Conservation (phyloP, 441 rosid genomes). For the Aleurites moluccanus region DNA sequence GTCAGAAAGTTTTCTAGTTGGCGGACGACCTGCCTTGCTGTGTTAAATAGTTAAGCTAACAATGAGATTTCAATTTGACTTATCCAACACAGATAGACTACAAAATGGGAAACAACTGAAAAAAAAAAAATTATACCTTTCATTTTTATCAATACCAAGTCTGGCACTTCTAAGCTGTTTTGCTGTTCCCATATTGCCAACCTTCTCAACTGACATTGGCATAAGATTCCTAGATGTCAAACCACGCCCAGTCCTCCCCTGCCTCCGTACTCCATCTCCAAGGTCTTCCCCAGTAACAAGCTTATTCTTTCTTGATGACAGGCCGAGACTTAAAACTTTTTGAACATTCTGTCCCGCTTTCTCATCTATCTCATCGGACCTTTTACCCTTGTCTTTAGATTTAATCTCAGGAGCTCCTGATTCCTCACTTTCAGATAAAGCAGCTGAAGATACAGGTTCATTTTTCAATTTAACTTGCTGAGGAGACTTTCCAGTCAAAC, state of each 20-base stretch:
- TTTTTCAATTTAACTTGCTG: constrained; percentile 68
- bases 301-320: constrained; percentile 82
- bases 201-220: constrained; percentile 66
- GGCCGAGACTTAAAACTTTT: constrained; percentile 59
- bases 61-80: constrained; percentile 31
- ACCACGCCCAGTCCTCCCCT: constrained; percentile 84
- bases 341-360: constrained; percentile 65
- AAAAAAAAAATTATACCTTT: constrained; percentile 67
- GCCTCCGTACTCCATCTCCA: constrained; percentile 81
- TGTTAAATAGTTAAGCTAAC: constrained; percentile 33
- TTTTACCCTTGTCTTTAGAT: constrained; percentile 74
- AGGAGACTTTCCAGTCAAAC: constrained; percentile 67
- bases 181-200: constrained; percentile 71
- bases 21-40: constrained; percentile 92
- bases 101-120: constrained; percentile 21
- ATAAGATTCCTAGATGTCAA: constrained; percentile 55
- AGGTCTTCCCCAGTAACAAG: constrained; percentile 59
- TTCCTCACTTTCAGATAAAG: constrained; percentile 95
- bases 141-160: constrained; percentile 76
- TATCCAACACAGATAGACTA: constrained; percentile 9
- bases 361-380: constrained; percentile 69
- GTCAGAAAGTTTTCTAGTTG: constrained; percentile 94
- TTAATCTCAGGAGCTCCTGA: constrained; percentile 73
- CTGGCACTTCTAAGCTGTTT: constrained; percentile 90
- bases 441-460: constrained; percentile 68